phyloP scores from a whole-genome alignment of 1,139 yeast genomes.

The Suhomyces maxii region DNA sequence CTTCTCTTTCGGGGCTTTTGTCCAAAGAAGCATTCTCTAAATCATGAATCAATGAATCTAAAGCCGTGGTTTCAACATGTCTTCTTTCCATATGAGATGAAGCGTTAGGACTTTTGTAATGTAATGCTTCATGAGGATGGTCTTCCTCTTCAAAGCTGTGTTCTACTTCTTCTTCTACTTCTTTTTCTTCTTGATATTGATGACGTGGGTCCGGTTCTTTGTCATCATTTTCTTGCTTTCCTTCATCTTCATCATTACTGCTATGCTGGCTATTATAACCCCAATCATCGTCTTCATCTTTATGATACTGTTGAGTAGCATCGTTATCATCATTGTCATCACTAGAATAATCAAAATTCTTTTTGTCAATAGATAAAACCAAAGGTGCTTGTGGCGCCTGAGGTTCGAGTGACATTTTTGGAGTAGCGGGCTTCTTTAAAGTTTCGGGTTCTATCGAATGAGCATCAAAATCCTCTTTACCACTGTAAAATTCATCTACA shows the following conservation, averaged over 20 bases:
- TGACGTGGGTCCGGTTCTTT: neutral
- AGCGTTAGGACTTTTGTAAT: slow-evolving; percentile 2
- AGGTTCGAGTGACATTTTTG: neutral
- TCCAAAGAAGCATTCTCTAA: slow-evolving; percentile 27
- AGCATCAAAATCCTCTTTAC: slow-evolving; percentile 1
- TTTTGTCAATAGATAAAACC: slow-evolving; percentile 28
- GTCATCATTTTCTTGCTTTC: neutral
- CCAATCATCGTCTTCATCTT: slow-evolving; percentile 28
- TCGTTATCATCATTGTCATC: slow-evolving; percentile 19
- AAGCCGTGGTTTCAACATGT: slow-evolving; percentile 23
- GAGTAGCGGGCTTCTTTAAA: neutral
- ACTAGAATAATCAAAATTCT: slow-evolving; percentile 15
- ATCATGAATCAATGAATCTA: slow-evolving; percentile 41
- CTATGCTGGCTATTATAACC: slow-evolving; percentile 28
- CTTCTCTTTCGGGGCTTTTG: slow-evolving; percentile 6
- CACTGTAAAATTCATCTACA: slow-evolving; percentile 5
- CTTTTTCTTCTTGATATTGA: neutral
- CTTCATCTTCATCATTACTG: slow-evolving; percentile 17
- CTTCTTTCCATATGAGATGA: slow-evolving; percentile 1
- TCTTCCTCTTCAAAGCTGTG: neutral
- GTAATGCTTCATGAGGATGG: slow-evolving; percentile 3
- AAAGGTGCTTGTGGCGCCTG: slow-evolving; percentile 16
- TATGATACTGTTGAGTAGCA: slow-evolving; percentile 24
- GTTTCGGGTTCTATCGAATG: neutral
- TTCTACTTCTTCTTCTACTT: neutral